phyloP scores from a whole-genome alignment of 176 grass and related monocot genomes.

The Tillandsia fasciculata region DNA sequence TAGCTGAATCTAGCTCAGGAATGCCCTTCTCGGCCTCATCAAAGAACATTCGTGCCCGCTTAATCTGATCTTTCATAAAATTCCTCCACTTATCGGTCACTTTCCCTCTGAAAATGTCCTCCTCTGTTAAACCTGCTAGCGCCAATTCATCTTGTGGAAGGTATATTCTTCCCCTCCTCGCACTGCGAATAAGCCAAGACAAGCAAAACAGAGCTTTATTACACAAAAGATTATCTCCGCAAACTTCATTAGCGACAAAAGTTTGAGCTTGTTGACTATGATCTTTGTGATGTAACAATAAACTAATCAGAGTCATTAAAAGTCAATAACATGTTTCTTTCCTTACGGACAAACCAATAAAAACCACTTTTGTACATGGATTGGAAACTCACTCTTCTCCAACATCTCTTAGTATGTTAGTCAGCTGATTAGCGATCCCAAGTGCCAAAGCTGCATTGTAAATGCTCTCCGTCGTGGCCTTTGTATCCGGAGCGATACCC shows the following conservation, averaged over 20 bases:
- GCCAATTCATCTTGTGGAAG: constrained; percentile 81
- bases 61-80: constrained; percentile 96
- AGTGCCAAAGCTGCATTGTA: constrained; percentile 82
- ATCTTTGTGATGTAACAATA: not conserved
- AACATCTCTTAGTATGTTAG: constrained; percentile 94
- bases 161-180: constrained; percentile 93
- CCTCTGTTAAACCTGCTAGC: constrained; percentile 53
- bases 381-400: constrained; percentile 74
- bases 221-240: no score
- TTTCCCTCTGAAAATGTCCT: constrained; percentile 82
- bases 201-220: constrained; percentile 13
- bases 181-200: constrained; percentile 44
- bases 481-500: constrained; percentile 71
- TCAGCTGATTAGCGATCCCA: constrained; percentile 92
- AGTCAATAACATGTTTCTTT: no score
- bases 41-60: constrained; percentile 78
- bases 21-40: constrained; percentile 75
- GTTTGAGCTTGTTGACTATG: no score
- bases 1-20: constrained; percentile 54
- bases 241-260: no score
- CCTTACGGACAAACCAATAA: not conserved
- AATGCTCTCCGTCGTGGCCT: constrained; percentile 58
- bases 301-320: not conserved
- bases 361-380: not conserved
- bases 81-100: constrained; percentile 83